Evolutionary conservation across 2,329 filamentous ascomycete genomes (phyloP).

Genomic region (Metarhizium robertsii): DNA sequence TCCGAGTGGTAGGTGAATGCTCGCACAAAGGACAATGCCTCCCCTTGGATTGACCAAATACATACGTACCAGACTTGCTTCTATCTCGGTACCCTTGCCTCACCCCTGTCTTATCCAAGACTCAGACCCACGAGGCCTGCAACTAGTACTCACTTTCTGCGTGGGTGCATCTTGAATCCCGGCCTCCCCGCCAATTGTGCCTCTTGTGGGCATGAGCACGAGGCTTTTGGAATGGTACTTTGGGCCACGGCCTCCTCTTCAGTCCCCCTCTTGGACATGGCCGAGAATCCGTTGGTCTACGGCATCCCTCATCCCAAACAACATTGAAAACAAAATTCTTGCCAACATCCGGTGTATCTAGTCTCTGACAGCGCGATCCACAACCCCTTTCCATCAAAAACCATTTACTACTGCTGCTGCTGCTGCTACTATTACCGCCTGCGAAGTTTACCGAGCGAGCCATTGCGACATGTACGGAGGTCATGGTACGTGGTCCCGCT

Average conservation of each 20-base stretch:
- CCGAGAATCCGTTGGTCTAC: constrained; percentile 1
- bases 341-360: neutral
- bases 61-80: too few relatives aligned
- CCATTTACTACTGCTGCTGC: too few relatives aligned
- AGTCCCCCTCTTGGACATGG: neutral
- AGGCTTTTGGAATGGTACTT: neutral
- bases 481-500: neutral
- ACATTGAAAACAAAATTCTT: neutral
- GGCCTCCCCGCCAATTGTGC: neutral
- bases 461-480: neutral
- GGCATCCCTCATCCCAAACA: constrained; percentile 1
- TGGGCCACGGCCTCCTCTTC: neutral
- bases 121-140: constrained; percentile 1
- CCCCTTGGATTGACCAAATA: neutral
- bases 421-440: neutral
- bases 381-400: constrained; percentile 1
- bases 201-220: neutral
- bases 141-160: neutral
- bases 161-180: neutral
- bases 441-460: neutral
- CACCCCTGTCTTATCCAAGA: neutral
- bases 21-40: neutral
- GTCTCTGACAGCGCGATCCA: neutral
- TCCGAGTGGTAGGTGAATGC: neutral
- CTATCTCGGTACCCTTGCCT: neutral